These are phyloP conservation scores for Alnus glutinosa DNA, from an alignment of 306 rosid genomes.

Conservation along the genomic window DNA sequence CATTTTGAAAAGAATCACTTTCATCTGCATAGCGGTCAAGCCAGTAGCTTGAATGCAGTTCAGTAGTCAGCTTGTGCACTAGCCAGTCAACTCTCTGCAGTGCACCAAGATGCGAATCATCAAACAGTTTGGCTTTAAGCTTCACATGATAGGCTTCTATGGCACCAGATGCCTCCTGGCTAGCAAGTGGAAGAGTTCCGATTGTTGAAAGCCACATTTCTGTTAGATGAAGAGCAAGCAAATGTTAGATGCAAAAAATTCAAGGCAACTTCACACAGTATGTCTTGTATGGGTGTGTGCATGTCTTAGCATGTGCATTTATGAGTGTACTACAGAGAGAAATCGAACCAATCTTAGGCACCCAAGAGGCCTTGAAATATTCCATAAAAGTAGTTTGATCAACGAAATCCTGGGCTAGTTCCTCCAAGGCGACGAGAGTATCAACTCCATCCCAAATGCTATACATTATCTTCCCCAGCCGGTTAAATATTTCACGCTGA, in stretches of 20 bases:
- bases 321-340: constrained; percentile 30
- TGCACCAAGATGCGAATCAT: constrained; percentile 95
- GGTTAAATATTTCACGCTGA: constrained; percentile 84
- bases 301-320: constrained; percentile 3
- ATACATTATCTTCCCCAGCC: constrained; percentile 65
- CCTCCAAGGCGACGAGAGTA: constrained; percentile 55
- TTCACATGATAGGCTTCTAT: constrained; percentile 88
- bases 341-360: constrained; percentile 88
- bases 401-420: constrained; percentile 69
- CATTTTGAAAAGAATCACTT: constrained; percentile 83
- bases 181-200: constrained; percentile 75
- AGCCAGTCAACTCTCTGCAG: constrained; percentile 96
- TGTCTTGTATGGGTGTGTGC: constrained; percentile 6
- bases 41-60: constrained; percentile 91
- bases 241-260: constrained; percentile 14
- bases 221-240: constrained; percentile 28
- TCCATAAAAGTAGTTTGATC: constrained; percentile 88
- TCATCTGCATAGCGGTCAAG: constrained; percentile 92
- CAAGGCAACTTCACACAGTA: not conserved
- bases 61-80: constrained; percentile 90
- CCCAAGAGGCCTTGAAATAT: constrained; percentile 78
- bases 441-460: constrained; percentile 69
- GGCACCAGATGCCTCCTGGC: constrained; percentile 96
- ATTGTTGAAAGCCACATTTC: constrained; percentile 96
- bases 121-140: constrained; percentile 83